Base-by-base conservation (phyloP, 2,329 filamentous ascomycete genomes). In the Pseudopyrenochaeta lycopersici region DNA sequence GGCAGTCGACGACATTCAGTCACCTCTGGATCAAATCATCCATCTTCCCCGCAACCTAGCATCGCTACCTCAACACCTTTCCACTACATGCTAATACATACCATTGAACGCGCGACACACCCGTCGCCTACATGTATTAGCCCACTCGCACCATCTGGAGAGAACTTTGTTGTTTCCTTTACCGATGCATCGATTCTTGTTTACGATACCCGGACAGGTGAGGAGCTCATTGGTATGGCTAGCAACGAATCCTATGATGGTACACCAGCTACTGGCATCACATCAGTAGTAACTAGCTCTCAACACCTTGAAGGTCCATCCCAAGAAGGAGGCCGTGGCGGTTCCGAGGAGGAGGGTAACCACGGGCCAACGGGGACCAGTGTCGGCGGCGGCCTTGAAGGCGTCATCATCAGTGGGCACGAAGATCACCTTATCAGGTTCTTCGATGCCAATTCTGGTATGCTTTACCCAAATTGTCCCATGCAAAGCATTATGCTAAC, bases 361-460 rank as follows among this genome's bases (percentile, higher is more conserved):
- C 89, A 89, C 38, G 92, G 92, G 1, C 92, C 94, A 5, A 98
- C 95, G 10, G 90, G 91, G 20, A 88, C 88, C 7, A 90, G 88
- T 46, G 91, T 89, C 51, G 90, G 90, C 48, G 80, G 80, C 48
- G 80, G 80, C 30, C 88, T 97, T 1, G 93, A 97, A 76, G 95
- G 95, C 11, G 91, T 96, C 18, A 90, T 99, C 53, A 97, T 99
- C 62, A 96, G 91, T 57, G 95, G 95, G 61, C 94, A 99, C 73
- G 95, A 99, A 80, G 95, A 99, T 78, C 88, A 91, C 66, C 97
- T 92, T 70, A 92, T 99, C 66, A 85, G 94, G 63, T 97, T 99
- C 83, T 99, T 97, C 75, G 95, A 99, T 81, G 95, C 95, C 59
- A 98, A 99, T 73, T 97, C 92, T 78, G 95, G 95, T 98, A 89